Conservation (phyloP, 352 stramenopile genomes). For the Phytophthora fragariaefolia region DNA sequence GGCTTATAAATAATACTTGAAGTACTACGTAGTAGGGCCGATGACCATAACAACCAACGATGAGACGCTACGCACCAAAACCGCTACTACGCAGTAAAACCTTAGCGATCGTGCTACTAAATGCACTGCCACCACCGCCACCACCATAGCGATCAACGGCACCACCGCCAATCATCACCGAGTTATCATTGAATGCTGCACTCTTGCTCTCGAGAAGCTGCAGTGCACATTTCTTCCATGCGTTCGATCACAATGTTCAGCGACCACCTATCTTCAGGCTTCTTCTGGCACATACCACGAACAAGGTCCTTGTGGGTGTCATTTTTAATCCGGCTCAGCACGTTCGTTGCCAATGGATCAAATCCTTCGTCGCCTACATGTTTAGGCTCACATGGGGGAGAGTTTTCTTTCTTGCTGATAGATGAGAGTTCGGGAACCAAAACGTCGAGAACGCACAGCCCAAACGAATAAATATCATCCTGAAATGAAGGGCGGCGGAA, state of each 20-base stretch:
- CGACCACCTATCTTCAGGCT: constrained; percentile 17
- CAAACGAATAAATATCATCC: constrained; percentile 43
- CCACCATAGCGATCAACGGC: background rate
- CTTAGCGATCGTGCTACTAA: background rate
- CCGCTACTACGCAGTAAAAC: no score
- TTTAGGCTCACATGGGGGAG: background rate
- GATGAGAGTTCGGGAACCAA: constrained; percentile 27
- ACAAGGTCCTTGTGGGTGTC: constrained; percentile 19
- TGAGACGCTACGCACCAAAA: no score
- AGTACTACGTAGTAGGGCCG: no score
- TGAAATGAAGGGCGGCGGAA: constrained; percentile 29
- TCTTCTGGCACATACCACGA: constrained; percentile 22
- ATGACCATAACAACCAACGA: no score
- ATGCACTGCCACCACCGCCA: background rate
- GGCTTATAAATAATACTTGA: no score
- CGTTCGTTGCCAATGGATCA: constrained; percentile 13
- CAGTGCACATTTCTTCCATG: constrained; percentile 23
- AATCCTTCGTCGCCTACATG: constrained; percentile 30
- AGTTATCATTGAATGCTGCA: constrained; percentile 27
- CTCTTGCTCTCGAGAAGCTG: constrained; percentile 11
- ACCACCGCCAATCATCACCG: background rate
- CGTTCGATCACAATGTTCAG: constrained; percentile 15
- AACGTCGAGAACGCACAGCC: constrained; percentile 36
- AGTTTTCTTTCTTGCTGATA: background rate
- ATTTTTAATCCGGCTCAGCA: constrained; percentile 5